Evolutionary conservation across 441 rosid species (phyloP).

Genomic region (Pelargonium citronellum): DNA sequence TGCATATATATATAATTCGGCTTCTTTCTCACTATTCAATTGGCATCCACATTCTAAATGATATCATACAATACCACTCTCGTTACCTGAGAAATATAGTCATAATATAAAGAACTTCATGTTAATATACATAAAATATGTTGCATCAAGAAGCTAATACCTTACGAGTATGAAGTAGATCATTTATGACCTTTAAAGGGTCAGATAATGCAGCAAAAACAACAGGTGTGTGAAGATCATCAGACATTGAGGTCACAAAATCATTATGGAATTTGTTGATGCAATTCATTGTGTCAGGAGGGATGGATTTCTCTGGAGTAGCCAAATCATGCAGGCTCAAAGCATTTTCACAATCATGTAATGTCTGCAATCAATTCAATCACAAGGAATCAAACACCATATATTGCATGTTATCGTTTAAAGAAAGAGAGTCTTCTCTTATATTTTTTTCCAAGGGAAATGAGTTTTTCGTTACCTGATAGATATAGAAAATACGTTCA

Average conservation of each 20-base stretch:
- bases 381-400: neutral
- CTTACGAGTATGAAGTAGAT: conserved; percentile 75
- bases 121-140: neutral
- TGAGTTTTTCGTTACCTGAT: conserved; percentile 51
- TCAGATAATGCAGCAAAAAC: conserved; percentile 82
- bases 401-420: neutral
- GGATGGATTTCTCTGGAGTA: conserved; percentile 36
- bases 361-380: conserved; percentile 37
- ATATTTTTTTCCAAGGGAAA: neutral
- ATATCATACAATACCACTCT: neutral
- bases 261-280: conserved; percentile 48
- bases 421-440: neutral
- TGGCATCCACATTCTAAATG: neutral
- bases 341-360: conserved; percentile 69
- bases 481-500: conserved; percentile 59
- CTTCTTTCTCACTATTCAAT: neutral
- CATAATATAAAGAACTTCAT: neutral
- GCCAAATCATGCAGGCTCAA: conserved; percentile 40
- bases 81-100: neutral
- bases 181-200: conserved; percentile 72
- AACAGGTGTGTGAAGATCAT: conserved; percentile 82
- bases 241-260: conserved; percentile 67
- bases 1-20: neutral
- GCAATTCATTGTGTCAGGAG: conserved; percentile 39
- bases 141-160: conserved; percentile 27